These are phyloP conservation scores for Ustanciosporium gigantosporum DNA, from an alignment of 1,284 basidiomycete genomes.

Conservation along the genomic window DNA sequence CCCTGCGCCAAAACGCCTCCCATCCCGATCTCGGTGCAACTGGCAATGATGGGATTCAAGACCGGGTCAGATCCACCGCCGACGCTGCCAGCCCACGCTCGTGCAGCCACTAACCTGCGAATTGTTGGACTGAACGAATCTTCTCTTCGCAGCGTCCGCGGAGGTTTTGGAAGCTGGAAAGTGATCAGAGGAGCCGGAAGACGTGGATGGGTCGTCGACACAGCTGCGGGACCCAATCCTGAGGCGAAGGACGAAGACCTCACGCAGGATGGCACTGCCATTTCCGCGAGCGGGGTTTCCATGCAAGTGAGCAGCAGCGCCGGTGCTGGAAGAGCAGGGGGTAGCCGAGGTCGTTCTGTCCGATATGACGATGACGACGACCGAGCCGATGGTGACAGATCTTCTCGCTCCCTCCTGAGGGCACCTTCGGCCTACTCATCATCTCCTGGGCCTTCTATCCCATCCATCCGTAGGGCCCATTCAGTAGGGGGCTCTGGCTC, in stretches of 20 bases:
- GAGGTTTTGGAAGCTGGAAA: slow-evolving; percentile 81
- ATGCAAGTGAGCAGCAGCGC: not conserved
- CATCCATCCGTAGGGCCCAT: slow-evolving; percentile 27
- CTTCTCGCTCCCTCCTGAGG: slow-evolving; percentile 15
- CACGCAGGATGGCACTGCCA: slow-evolving; percentile 11
- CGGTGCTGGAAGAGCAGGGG: too few relatives aligned
- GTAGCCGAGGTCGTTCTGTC: slow-evolving; percentile 18
- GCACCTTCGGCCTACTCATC: slow-evolving; percentile 5
- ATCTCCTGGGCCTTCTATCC: slow-evolving; percentile 10
- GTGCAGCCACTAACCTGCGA: slow-evolving; percentile 72
- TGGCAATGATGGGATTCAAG: slow-evolving; percentile 54
- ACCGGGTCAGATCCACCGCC: slow-evolving; percentile 55
- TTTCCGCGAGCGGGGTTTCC: not conserved
- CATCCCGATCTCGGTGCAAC: slow-evolving; percentile 49
- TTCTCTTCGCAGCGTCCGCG: slow-evolving; percentile 73
- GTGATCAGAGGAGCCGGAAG: slow-evolving; percentile 87
- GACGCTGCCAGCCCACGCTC: slow-evolving; percentile 16
- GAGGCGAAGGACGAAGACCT: slow-evolving; percentile 43
- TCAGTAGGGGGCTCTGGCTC: slow-evolving; percentile 36
- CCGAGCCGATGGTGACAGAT: slow-evolving; percentile 3
- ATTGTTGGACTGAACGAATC: slow-evolving; percentile 84
- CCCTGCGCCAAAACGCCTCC: slow-evolving; percentile 54
- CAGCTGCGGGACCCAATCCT: slow-evolving; percentile 76
- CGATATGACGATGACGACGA: slow-evolving; percentile 16
- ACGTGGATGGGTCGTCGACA: slow-evolving; percentile 92